Evolutionary conservation across 331 rosid genomes (phyloP).

Genomic region (Quercus lobata): DNA sequence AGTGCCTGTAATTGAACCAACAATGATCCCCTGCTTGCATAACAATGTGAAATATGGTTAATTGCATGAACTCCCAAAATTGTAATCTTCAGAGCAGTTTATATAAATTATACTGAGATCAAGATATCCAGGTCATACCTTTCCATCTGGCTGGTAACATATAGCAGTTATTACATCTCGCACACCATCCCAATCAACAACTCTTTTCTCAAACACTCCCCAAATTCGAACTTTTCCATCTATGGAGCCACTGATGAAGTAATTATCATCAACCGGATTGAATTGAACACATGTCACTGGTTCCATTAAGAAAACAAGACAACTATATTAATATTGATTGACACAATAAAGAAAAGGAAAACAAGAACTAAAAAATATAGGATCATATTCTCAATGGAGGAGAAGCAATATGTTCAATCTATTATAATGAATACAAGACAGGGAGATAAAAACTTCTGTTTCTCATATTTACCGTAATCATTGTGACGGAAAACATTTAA

Average conservation of each 20-base stretch:
- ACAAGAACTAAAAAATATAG: background rate
- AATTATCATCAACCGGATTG: constrained; percentile 68
- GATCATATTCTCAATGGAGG: background rate
- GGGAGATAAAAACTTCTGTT: background rate
- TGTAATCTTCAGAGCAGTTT: background rate
- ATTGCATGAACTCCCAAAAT: background rate
- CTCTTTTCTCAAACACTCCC: constrained; percentile 67
- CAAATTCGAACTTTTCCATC: constrained; percentile 91
- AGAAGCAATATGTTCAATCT: background rate
- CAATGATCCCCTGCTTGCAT: constrained; percentile 63
- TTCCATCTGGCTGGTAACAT: constrained; percentile 72
- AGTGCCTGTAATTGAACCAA: constrained; percentile 70
- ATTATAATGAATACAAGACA: background rate
- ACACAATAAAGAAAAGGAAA: no score
- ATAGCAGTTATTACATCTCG: constrained; percentile 78
- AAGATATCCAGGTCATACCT: constrained; percentile 39
- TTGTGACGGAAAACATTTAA: constrained; percentile 60
- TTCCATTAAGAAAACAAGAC: constrained; percentile 21
- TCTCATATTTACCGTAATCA: constrained; percentile 54
- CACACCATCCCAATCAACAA: constrained; percentile 81
- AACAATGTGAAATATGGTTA: background rate
- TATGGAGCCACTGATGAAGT: constrained; percentile 85
- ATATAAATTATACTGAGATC: background rate
- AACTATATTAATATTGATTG: constrained; percentile 7
- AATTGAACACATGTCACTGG: constrained; percentile 88